Percentiles rank a stretch among this genome's conserved stretches.
phyloP scores from a whole-genome alignment of 768 basidiomycete genomes.

The Calocera viscosa region DNA sequence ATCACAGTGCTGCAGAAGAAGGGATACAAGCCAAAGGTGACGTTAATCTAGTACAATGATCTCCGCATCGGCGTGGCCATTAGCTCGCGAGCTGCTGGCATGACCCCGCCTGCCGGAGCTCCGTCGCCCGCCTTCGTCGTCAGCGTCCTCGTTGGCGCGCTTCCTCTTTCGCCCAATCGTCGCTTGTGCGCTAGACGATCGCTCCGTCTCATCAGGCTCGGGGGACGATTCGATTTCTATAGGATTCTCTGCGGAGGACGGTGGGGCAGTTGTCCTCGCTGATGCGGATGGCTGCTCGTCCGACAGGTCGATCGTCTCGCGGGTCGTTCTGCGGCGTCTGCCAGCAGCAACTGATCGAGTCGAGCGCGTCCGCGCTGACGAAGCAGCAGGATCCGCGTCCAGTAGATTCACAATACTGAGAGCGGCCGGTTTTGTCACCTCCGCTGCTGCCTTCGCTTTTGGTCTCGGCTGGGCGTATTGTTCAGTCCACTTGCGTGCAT shows the following conservation, averaged over 20 bases:
- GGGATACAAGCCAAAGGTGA: neutral
- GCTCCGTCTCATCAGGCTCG: neutral
- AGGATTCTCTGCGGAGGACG: neutral
- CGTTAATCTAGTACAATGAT: neutral
- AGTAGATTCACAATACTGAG: neutral
- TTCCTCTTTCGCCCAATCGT: neutral
- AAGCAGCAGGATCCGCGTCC: neutral
- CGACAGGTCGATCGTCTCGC: neutral
- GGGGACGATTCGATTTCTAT: neutral
- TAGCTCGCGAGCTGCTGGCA: neutral
- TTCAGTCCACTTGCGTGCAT: slow-evolving; percentile 66
- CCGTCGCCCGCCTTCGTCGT: neutral
- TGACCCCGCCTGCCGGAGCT: neutral
- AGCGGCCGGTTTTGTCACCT: neutral
- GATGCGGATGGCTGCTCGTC: neutral
- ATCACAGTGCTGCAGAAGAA: neutral
- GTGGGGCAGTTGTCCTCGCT: neutral
- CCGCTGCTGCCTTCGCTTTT: slow-evolving; percentile 10
- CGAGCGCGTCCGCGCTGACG: neutral
- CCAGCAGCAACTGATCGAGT: neutral
- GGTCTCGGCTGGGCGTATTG: slow-evolving; percentile 45
- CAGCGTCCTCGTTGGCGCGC: neutral
- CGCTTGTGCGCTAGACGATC: neutral
- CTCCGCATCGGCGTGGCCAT: neutral
- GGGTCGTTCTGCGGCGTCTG: neutral